Conservation (phyloP, 2,329 filamentous ascomycete genomes). For the Akanthomyces uredinophilus region DNA sequence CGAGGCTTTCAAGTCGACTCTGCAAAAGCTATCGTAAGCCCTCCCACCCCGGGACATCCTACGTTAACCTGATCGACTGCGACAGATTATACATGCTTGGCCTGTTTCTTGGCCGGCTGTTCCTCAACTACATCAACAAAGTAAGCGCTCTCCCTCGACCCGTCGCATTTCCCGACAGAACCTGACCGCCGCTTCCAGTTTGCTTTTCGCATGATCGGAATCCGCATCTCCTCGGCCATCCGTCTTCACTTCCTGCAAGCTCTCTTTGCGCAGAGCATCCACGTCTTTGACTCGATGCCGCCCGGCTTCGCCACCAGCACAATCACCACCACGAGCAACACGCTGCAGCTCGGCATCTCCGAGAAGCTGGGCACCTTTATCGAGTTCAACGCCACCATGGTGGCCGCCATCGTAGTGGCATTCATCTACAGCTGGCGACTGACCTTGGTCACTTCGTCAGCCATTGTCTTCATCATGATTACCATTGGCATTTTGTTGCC, state of each 20-base stretch:
- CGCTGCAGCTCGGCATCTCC: conserved; percentile 59
- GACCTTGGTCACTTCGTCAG: conserved; percentile 53
- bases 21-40: conserved; percentile 15
- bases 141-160: conserved; percentile 22
- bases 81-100: conserved; percentile 62
- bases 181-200: conserved; percentile 36
- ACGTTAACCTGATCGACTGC: conserved; percentile 13
- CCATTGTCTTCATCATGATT: conserved; percentile 51
- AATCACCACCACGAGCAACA: conserved; percentile 60
- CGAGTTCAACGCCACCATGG: conserved; percentile 49
- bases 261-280: conserved; percentile 61
- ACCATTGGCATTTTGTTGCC: conserved; percentile 46
- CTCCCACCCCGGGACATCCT: neutral
- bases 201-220: conserved; percentile 56
- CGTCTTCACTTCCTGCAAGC: conserved; percentile 59
- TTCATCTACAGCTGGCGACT: conserved; percentile 55
- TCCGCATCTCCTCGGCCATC: conserved; percentile 56
- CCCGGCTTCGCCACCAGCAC: conserved; percentile 57
- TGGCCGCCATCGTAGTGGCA: conserved; percentile 49
- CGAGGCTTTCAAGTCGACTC: conserved; percentile 32
- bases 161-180: neutral
- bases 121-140: conserved; percentile 57
- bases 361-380: conserved; percentile 57
- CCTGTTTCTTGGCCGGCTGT: conserved; percentile 63
- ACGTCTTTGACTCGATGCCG: conserved; percentile 62